Base-by-base conservation (phyloP, 192 early-diverging fungal species). In the Coemansia erecta region DNA sequence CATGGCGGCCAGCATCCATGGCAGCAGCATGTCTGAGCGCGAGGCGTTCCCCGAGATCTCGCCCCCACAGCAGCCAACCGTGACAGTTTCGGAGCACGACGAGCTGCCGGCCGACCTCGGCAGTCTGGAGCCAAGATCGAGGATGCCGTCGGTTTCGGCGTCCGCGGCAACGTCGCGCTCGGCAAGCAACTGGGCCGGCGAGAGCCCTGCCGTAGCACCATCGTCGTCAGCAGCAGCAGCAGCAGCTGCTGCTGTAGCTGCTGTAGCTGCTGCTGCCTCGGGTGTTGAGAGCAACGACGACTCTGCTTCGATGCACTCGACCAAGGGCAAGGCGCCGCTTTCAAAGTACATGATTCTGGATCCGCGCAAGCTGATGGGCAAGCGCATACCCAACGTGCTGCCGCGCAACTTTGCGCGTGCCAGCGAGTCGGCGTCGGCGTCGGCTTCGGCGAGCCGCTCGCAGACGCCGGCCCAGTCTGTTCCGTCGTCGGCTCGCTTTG, bases 301-400 rank as follows among this genome's bases (percentile, higher is more conserved):
- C n/a, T 19, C 56, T 2, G 61, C 44, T 15, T 70, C 68, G 1
- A 41, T 59, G 22, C 51, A 49, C n/a, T 50, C 62, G 40, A 31
- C 53, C n/a, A 68, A 63, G 55, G 31, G 57, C 52, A 63, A 68
- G 37, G 69, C 75, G 11, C 75, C 69, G 50, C 35, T 61, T 28
- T 64, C 75, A 42, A 77, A 72, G 65, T 72, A 78, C 66, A 72
- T 78, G 75, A 72, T 78, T 17, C 51, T 78, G 58, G 75, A 78
- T 62, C 75, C 75, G 47, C 61, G 75, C 31, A 78, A 78, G 59
- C 69, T 78, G 23, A 78, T 78, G 75, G 75, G 75, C 58, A 72
- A 64, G 56, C 75, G 75, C 19, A 61, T 78, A 5, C 75, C 75
- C 1, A 68, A 50, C 17, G 45, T 76, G 1, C 54, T 72, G 43